A percentile compares a stretch with the other conserved stretches of the same genome.
phyloP scores from a whole-genome alignment of 2,329 filamentous ascomycete species.

The Botrytis squamosa region DNA sequence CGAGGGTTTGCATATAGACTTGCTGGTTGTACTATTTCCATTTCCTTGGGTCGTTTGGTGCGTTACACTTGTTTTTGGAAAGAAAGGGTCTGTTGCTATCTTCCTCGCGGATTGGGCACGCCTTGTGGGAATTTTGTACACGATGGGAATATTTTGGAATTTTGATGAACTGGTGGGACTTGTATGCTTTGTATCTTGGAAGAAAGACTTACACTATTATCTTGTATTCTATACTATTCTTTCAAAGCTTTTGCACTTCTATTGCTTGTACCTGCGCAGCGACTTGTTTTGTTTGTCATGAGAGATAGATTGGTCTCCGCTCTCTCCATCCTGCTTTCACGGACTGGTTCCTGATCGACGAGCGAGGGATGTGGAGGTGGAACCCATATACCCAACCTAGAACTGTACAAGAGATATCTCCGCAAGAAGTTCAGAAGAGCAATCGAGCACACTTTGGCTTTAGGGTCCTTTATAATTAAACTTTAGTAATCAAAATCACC shows the following conservation, averaged over 20 bases:
- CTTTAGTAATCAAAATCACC: not conserved
- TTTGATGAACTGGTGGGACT: conserved; percentile 22
- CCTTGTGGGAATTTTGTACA: conserved; percentile 20
- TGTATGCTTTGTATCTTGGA: conserved; percentile 22
- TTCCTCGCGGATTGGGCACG: conserved; percentile 23
- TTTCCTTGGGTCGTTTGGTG: conserved; percentile 18
- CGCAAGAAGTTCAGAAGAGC: conserved; percentile 11
- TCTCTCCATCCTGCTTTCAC: not conserved
- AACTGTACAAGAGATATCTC: conserved; percentile 11
- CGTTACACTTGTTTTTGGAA: conserved; percentile 19
- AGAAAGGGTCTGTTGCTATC: conserved; percentile 21
- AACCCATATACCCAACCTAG: conserved; percentile 17
- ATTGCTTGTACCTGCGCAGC: conserved; percentile 20
- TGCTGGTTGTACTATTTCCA: conserved; percentile 19
- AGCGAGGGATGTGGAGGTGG: conserved; percentile 9
- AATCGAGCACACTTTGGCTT: conserved; percentile 3
- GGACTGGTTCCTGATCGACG: conserved; percentile 15
- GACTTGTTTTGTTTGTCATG: conserved; percentile 17
- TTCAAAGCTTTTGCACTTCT: conserved; percentile 11
- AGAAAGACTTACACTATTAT: conserved; percentile 21
- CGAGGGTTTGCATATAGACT: conserved; percentile 22
- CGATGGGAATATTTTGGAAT: conserved; percentile 19
- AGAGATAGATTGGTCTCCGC: not conserved
- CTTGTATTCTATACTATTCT: conserved; percentile 21
- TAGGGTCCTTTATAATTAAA: not conserved